Evolutionary conservation across 768 basidiomycete species (phyloP).

Genomic region (Phaeotremella skinneri): DNA sequence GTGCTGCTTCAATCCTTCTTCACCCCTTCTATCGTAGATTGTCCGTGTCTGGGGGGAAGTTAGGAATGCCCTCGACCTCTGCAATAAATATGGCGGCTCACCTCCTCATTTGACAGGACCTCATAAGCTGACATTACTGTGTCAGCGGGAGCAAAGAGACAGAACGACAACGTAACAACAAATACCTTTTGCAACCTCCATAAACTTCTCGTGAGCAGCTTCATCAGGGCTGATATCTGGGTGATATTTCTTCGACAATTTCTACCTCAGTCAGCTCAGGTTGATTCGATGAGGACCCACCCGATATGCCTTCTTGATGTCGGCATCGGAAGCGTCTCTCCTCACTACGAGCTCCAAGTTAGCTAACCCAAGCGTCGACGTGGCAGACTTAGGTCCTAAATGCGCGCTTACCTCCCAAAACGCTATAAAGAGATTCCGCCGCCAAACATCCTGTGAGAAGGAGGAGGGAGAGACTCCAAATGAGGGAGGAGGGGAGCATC

Average conservation of each 20-base stretch:
- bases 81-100: constrained; percentile 51
- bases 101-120: constrained; percentile 80
- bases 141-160: constrained; percentile 2
- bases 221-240: constrained; percentile 93
- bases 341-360: constrained; percentile 55
- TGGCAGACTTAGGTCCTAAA: constrained; percentile 7
- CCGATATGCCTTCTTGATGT: constrained; percentile 89
- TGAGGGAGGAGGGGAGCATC: constrained; percentile 34
- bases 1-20: constrained; percentile 89
- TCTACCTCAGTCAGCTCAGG: constrained; percentile 36
- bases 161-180: constrained; percentile 40
- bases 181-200: constrained; percentile 81
- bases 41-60: constrained; percentile 68
- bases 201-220: constrained; percentile 75
- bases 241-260: constrained; percentile 80
- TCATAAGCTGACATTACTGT: constrained; percentile 73
- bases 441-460: constrained; percentile 37
- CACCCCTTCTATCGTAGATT: constrained; percentile 89
- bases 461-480: constrained; percentile 29
- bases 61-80: constrained; percentile 2
- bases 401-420: constrained; percentile 67
- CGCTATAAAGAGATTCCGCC: constrained; percentile 60
- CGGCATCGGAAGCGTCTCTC: constrained; percentile 76
- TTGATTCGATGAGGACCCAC: constrained; percentile 16
- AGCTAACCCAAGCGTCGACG: constrained; percentile 18